These are phyloP conservation scores for Aspergillus cristatus DNA, from an alignment of 495 filamentous ascomycete genomes.

Conservation along the genomic window DNA sequence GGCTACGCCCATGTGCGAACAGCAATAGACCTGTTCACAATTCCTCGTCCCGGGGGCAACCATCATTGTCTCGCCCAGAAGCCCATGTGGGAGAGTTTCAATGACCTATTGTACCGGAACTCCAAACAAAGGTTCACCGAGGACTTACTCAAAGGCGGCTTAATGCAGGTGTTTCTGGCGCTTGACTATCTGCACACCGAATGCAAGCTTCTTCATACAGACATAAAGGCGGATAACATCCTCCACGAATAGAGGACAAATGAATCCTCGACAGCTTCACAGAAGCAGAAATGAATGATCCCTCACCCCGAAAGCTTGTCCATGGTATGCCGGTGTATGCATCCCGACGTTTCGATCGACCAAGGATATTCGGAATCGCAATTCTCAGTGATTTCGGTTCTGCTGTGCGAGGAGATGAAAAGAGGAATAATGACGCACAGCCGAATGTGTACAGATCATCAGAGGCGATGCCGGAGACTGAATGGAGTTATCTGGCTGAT, in stretches of 20 bases:
- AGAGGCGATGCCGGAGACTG: constrained; percentile 36
- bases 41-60: constrained; percentile 15
- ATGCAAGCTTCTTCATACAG: constrained; percentile 42
- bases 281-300: constrained; percentile 19
- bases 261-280: constrained; percentile 28
- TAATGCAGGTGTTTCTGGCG: constrained; percentile 27
- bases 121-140: constrained; percentile 20
- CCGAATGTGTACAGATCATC: constrained; percentile 37
- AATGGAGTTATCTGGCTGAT: constrained; percentile 38
- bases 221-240: constrained; percentile 37
- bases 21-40: constrained; percentile 24
- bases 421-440: constrained; percentile 21
- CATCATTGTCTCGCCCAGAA: constrained; percentile 32
- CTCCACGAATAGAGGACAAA: constrained; percentile 30
- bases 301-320: constrained; percentile 29
- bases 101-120: constrained; percentile 23
- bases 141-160: constrained; percentile 21
- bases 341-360: constrained; percentile 27
- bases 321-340: constrained; percentile 25
- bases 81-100: constrained; percentile 33
- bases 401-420: constrained; percentile 49
- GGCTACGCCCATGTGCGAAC: constrained; percentile 18
- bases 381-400: constrained; percentile 72
- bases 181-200: constrained; percentile 38
- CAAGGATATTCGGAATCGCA: constrained; percentile 15